Base-by-base conservation (phyloP, 75 land plant genomes). In the Selaginella tamariscina region DNA sequence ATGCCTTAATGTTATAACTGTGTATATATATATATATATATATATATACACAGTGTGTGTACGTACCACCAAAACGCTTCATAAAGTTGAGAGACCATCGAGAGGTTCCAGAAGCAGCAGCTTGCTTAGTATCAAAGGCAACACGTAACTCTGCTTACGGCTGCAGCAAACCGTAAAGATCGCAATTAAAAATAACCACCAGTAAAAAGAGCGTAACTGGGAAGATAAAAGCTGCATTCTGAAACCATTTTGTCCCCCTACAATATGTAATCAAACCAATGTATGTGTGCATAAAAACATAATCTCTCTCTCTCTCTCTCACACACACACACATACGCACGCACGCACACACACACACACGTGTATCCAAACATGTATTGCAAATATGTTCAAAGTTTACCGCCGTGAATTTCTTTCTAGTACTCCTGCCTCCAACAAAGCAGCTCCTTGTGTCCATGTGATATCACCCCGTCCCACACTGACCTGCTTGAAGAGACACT, bases 401-500 rank as follows among this genome's bases (percentile, higher is more conserved):
- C 69, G 32, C 59, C 44, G 22, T 56, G 68, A 1, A 71, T 56
- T 27, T 69, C 55, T 32, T 64, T 72, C 56, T 22, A 86, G 55
- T 33, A 78, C 73, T 32, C 88, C 91, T 72, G 96, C 91, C 79
- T 94, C 88, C 56, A 80, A 32, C 54, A 94, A 72, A 23, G 98
- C 96, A 77, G 93, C 98, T 15, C 98, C 98, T 32, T 82, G 74
- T 33, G 98, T 94, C 98, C 98, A 94, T n/a, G 98, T 91, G 33
- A 87, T 85, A 67, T 94, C 88, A 24, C 98, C 98, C 70, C 96
- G 86, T 49, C 91, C 98, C 70, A 94, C 72, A 59, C 55, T 68
- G 8, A 94, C 75, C n/a, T n/a, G n/a, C n/a, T n/a, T n/a, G n/a
- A n/a, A n/a, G n/a, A n/a, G n/a, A n/a, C n/a, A n/a, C n/a, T n/a